phyloP scores from a whole-genome alignment of 441 rosid species.

The Syzygium syzygioides region DNA sequence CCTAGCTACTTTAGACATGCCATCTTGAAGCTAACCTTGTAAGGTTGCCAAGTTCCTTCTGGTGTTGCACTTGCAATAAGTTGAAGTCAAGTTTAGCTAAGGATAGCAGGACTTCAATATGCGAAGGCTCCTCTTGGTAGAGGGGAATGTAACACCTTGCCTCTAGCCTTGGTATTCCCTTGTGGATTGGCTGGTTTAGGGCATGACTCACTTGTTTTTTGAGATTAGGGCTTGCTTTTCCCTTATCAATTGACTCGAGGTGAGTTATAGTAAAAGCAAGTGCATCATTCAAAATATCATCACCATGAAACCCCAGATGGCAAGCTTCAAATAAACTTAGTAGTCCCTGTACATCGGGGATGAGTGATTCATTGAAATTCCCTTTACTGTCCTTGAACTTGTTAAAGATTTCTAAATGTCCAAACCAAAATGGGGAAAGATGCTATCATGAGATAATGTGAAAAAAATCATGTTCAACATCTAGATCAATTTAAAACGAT shows the following conservation, averaged over 20 bases:
- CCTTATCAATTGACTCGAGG: neutral
- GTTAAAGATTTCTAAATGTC: neutral
- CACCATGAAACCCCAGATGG: constrained; percentile 1
- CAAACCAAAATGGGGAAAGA: neutral
- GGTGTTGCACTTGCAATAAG: constrained; percentile 14
- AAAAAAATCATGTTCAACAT: no score
- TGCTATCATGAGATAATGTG: neutral
- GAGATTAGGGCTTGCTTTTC: constrained; percentile 1
- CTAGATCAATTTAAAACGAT: no score
- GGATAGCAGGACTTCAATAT: constrained; percentile 14
- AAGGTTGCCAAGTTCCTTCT: constrained; percentile 15
- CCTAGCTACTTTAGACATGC: no score
- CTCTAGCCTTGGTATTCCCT: constrained; percentile 15
- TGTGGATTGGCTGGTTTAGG: constrained; percentile 16
- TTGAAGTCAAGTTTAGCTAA: constrained; percentile 33
- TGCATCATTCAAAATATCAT: constrained; percentile 1
- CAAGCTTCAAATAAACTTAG: constrained; percentile 10
- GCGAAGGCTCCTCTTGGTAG: constrained; percentile 19
- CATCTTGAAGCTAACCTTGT: constrained; percentile 3
- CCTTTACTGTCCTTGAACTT: constrained; percentile 3
- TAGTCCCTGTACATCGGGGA: neutral
- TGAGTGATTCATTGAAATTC: neutral
- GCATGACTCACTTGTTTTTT: constrained; percentile 12
- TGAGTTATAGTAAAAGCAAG: neutral
- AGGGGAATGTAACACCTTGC: constrained; percentile 19